phyloP scores from a whole-genome alignment of 441 rosid species.

The Croton setiger region DNA sequence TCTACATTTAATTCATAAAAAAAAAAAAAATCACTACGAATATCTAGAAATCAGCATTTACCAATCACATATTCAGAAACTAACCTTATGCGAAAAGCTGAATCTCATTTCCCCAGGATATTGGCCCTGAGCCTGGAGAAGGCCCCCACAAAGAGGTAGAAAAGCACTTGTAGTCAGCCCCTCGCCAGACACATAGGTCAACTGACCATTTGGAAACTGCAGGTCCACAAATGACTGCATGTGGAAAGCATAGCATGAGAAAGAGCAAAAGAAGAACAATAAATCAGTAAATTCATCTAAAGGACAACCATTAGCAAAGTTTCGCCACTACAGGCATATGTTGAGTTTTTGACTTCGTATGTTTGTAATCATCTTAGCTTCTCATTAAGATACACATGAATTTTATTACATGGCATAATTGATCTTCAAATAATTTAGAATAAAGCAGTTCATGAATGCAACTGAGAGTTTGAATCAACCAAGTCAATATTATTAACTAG shows the following conservation, averaged over 20 bases:
- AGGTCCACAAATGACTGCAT: conserved; percentile 85
- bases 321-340: background rate
- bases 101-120: conserved; percentile 97
- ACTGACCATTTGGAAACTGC: conserved; percentile 93
- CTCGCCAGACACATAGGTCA: conserved; percentile 88
- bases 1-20: background rate
- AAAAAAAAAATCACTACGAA: background rate
- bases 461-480: background rate
- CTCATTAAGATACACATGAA: background rate
- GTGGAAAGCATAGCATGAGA: conserved; percentile 9
- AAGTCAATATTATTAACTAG: background rate
- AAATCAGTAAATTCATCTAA: conserved; percentile 15
- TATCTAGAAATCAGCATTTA: background rate
- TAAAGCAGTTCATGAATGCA: background rate
- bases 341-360: background rate
- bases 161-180: conserved; percentile 91
- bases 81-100: conserved; percentile 86
- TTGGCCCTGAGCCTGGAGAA: conserved; percentile 97
- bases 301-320: background rate
- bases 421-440: background rate
- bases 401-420: background rate
- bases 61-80: conserved; percentile 5
- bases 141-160: conserved; percentile 79
- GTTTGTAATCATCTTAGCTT: background rate
- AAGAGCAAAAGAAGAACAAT: conserved; percentile 7